These are phyloP conservation scores for Cryptosporidium sp. DNA, from an alignment of 169 alveolate genomes.

Conservation along the genomic window DNA sequence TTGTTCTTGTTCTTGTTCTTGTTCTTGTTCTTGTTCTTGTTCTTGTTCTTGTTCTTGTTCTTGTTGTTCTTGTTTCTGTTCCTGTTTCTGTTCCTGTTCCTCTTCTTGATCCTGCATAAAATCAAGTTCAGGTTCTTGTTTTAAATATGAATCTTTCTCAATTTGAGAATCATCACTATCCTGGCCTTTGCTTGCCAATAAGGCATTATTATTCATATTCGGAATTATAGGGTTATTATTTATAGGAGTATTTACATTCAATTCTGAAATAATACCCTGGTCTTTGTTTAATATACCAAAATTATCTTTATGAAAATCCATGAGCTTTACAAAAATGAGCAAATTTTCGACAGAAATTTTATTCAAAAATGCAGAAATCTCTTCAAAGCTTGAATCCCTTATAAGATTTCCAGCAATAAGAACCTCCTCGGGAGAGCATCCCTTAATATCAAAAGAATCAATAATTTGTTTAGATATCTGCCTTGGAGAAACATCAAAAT, in stretches of 20 bases:
- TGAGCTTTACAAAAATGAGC: background rate
- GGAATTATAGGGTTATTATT: too few relatives aligned
- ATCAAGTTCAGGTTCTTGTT: background rate
- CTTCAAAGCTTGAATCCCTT: conserved; percentile 3
- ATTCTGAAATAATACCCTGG: background rate
- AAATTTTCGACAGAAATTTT: conserved; percentile 3
- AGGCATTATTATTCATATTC: background rate
- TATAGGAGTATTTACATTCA: background rate
- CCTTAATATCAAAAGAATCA: conserved; percentile 43
- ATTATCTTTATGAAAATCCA: background rate
- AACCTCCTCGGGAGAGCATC: conserved; percentile 63
- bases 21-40: background rate
- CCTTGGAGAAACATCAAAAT: conserved; percentile 46
- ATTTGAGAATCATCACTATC: background rate
- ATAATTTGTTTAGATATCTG: conserved; percentile 4
- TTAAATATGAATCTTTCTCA: background rate
- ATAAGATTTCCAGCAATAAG: conserved; percentile 49
- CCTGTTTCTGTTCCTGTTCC: too few relatives aligned
- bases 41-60: background rate
- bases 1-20: background rate
- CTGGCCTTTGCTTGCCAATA: background rate
- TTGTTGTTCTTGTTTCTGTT: background rate
- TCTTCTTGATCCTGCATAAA: background rate
- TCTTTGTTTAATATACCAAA: background rate
- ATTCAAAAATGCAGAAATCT: conserved; percentile 19